Evolutionary conservation across 495 filamentous ascomycete genomes (phyloP).

Genomic region (Corynascus novoguineensis): DNA sequence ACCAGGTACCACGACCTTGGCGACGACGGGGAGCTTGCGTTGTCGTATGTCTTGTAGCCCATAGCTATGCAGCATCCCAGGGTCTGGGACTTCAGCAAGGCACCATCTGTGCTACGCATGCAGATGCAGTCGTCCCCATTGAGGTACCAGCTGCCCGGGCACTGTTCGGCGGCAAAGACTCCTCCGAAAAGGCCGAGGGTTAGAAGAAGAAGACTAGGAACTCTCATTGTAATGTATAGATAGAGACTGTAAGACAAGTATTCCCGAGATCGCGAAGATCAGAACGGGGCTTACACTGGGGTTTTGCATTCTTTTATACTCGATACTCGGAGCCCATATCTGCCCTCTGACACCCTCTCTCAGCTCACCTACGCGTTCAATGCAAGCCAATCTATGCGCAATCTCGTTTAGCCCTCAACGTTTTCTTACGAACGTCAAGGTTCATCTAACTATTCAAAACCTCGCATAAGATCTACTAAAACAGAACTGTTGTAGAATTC

Average conservation of each 20-base stretch:
- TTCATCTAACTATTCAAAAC: not conserved
- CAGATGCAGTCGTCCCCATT: slow-evolving; percentile 33
- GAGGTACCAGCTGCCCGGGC: slow-evolving; percentile 28
- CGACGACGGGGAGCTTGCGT: slow-evolving; percentile 8
- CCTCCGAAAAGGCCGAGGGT: slow-evolving; percentile 13
- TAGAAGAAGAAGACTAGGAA: slow-evolving; percentile 10
- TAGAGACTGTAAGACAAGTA: not conserved
- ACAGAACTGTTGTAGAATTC: not conserved
- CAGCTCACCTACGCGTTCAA: not conserved
- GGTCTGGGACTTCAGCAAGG: slow-evolving; percentile 23
- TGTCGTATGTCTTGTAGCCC: slow-evolving; percentile 24
- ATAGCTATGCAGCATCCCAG: slow-evolving; percentile 18
- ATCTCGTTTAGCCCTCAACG: not conserved
- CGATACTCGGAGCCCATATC: not conserved
- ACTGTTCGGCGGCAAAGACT: slow-evolving; percentile 18
- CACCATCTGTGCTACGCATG: slow-evolving; percentile 28
- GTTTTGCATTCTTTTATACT: too few species aligned
- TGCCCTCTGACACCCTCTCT: not conserved
- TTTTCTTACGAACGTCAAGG: not conserved
- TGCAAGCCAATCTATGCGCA: slow-evolving; percentile 1
- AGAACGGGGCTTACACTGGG: too few species aligned
- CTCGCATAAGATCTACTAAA: not conserved
- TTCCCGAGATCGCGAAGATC: not conserved
- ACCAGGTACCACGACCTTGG: not conserved
- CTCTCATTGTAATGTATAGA: slow-evolving; percentile 15